phyloP scores from a whole-genome alignment of 129 eudicot genomes.

The Gnaphalium uliginosum region DNA sequence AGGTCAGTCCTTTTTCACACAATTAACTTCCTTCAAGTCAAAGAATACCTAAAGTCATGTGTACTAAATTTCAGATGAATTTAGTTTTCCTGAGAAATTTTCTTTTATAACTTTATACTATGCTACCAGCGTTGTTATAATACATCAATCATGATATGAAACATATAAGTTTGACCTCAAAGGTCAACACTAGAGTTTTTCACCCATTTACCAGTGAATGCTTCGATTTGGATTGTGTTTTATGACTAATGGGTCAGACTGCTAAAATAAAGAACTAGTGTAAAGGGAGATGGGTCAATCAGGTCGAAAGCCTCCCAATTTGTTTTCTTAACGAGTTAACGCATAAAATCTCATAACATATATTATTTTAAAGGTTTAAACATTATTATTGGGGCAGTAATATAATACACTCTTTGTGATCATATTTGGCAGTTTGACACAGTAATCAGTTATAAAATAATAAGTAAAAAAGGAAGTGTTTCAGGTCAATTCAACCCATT shows the following conservation, averaged over 20 bases:
- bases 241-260: not conserved
- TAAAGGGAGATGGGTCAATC: not conserved
- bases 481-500: not conserved
- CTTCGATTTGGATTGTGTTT: not conserved
- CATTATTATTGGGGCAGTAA: not conserved
- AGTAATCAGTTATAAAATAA: not conserved
- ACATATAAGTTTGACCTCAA: not conserved
- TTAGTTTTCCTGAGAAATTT: not conserved
- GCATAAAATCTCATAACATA: not conserved
- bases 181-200: not conserved
- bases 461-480: not conserved
- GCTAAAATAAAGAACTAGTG: not conserved
- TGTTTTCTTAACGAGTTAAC: not conserved
- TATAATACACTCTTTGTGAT: not conserved
- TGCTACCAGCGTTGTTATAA: not conserved
- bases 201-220: not conserved
- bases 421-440: not conserved
- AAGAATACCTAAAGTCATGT: not conserved
- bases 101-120: not conserved
- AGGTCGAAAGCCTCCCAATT: not conserved
- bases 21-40: not conserved
- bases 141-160: not conserved
- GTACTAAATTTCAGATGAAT: constrained; percentile 12
- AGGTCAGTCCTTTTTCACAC: constrained; percentile 45
- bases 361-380: not conserved